Evolutionary conservation across 805 yeast species (phyloP).

Genomic region (Hanseniaspora lindneri): DNA sequence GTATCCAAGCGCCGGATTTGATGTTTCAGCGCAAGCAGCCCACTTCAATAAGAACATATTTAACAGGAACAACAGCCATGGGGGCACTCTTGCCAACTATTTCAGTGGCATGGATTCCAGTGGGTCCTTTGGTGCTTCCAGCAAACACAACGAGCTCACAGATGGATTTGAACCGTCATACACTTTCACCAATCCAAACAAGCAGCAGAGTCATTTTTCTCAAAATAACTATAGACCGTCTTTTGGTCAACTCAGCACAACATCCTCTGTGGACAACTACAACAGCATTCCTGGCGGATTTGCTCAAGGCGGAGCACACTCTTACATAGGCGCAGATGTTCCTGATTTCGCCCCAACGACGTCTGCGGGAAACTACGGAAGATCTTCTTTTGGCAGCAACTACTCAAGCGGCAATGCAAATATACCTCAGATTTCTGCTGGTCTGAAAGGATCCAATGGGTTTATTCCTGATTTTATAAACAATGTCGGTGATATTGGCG

Average conservation of each 20-base stretch:
- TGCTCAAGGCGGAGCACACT: too few species aligned
- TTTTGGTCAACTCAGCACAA: slow-evolving; percentile 5
- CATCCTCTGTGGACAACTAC: background rate
- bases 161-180: background rate
- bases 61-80: background rate
- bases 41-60: background rate
- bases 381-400: slow-evolving; percentile 11
- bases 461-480: background rate
- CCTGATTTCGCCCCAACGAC: too few species aligned
- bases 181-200: background rate
- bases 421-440: background rate
- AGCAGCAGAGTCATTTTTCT: background rate
- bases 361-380: slow-evolving; percentile 3
- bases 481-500: background rate
- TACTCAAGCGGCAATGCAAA: background rate
- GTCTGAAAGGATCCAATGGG: background rate
- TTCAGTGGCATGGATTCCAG: slow-evolving; percentile 4
- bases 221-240: slow-evolving; percentile 3
- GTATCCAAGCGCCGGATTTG: background rate
- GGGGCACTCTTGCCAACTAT: background rate
- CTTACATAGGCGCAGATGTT: too few species aligned
- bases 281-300: background rate
- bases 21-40: background rate
- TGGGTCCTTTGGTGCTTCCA: background rate
- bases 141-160: background rate